These are phyloP conservation scores for Endocarpon pusillum DNA, from an alignment of 495 filamentous ascomycete genomes.

Conservation along the genomic window DNA sequence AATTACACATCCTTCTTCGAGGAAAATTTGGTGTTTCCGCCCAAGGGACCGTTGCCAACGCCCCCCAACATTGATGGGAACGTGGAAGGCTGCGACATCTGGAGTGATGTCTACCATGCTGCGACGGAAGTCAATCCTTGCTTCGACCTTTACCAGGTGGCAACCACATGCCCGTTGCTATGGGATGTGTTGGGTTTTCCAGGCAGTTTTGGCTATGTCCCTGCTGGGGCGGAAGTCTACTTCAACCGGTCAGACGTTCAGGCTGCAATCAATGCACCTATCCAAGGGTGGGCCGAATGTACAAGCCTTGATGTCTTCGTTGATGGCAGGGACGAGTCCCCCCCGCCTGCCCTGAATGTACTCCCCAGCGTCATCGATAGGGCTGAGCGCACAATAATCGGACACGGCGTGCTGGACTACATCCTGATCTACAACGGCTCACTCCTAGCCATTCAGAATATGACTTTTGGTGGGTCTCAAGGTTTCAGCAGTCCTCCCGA, in stretches of 20 bases:
- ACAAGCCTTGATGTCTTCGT: slow-evolving; percentile 35
- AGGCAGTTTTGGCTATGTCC: slow-evolving; percentile 31
- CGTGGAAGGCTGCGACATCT: slow-evolving; percentile 35
- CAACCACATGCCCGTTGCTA: slow-evolving; percentile 54
- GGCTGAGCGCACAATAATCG: slow-evolving; percentile 51
- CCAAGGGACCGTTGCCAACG: slow-evolving; percentile 36
- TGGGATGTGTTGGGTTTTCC: slow-evolving; percentile 65
- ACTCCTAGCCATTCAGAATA: slow-evolving; percentile 60
- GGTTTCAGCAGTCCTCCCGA: slow-evolving; percentile 45
- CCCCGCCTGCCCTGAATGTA: slow-evolving; percentile 29
- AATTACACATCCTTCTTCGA: slow-evolving; percentile 47
- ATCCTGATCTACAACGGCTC: slow-evolving; percentile 48
- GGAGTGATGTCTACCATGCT: slow-evolving; percentile 37
- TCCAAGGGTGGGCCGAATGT: slow-evolving; percentile 42
- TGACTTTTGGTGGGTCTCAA: slow-evolving; percentile 61
- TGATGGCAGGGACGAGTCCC: slow-evolving; percentile 26
- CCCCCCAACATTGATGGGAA: slow-evolving; percentile 13
- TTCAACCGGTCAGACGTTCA: slow-evolving; percentile 69
- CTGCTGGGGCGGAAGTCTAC: slow-evolving; percentile 42
- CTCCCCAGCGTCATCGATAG: slow-evolving; percentile 57
- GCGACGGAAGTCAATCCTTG: slow-evolving; percentile 51
- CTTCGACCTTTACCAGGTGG: slow-evolving; percentile 64
- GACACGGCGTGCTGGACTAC: slow-evolving; percentile 41
- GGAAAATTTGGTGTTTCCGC: slow-evolving; percentile 50
- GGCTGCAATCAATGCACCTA: slow-evolving; percentile 51